Evolutionary conservation across 345 rosid genomes (phyloP), one percentile per base, ranked within the genome.

Genomic region (Clarkia xantiana): DNA sequence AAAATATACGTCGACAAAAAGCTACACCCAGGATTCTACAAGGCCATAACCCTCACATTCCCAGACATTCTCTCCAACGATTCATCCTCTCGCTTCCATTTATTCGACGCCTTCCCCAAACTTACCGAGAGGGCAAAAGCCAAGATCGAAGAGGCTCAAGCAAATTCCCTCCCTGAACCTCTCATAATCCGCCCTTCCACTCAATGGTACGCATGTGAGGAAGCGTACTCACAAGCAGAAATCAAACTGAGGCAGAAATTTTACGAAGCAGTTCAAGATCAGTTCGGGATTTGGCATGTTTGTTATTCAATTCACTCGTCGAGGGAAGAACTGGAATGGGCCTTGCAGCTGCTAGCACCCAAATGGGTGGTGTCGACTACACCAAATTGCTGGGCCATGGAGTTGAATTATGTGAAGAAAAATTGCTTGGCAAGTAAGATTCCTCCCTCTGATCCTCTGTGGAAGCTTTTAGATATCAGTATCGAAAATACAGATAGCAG

Each of bases 261-360:
- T 15, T 53, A 52, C 60, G 90, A 82, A 71, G 90, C 87, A 18
- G 72, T 72, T 14, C 82, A 50, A 76, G 97, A 82, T 49, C 70
- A 78, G 61, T 78, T 66, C 68, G 87, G 97, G 52, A 59, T 85
- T 44, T 85, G 95, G 95, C 95, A 89, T 55, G 85, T 82, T 38
- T 89, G 94, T 58, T 89, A 82, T 64, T 82, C 97, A 1, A 85
- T 76, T 63, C 95, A 85, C 67, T 85, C 97, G 14, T 85, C 97
- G 1, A 61, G 66, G 66, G 95, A 77, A 51, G 97, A 89, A 62
- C 40, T 85, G 52, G 90, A 85, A 62, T 75, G 70, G 61, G 94
- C 87, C 11, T 51, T 85, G 76, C 71, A 67, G 39, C 71, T 76
- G 65, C 87, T 89, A 54, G 63, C 73, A 19, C 95, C 95, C 17